Percentiles rank a stretch among this genome's conserved stretches.
Conservation (phyloP, 140 eudicot genomes). For the Cichorium intybus region DNA sequence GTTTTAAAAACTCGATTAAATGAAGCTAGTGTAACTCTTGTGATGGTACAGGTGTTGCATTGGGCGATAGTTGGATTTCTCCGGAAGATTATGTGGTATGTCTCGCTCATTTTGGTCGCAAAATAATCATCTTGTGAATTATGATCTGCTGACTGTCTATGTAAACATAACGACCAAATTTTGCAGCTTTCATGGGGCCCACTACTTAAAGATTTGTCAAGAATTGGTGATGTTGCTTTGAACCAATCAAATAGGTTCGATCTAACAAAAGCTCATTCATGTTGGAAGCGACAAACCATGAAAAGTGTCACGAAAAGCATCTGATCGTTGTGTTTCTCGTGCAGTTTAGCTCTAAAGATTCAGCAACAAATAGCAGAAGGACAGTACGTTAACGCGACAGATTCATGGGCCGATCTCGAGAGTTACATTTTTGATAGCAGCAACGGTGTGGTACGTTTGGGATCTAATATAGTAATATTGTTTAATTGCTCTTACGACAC, state of each 20-base stretch:
- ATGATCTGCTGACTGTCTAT: neutral
- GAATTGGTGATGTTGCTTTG: slow-evolving; percentile 59
- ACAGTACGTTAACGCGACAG: slow-evolving; percentile 41
- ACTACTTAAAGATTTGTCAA: slow-evolving; percentile 65
- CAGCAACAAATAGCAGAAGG: slow-evolving; percentile 44
- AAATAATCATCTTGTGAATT: neutral
- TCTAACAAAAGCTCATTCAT: neutral
- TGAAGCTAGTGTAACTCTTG: neutral
- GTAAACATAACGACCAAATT: neutral
- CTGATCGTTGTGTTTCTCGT: neutral
- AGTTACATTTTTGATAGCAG: slow-evolving; percentile 32
- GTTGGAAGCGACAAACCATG: neutral
- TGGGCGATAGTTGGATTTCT: slow-evolving; percentile 89
- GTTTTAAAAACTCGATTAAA: neutral
- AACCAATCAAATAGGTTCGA: slow-evolving; percentile 51
- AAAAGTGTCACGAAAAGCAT: neutral
- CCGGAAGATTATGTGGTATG: slow-evolving; percentile 84
- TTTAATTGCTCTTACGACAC: neutral
- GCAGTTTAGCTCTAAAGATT: slow-evolving; percentile 57
- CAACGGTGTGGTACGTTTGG: slow-evolving; percentile 47
- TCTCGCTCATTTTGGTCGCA: neutral
- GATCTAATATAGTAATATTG: neutral
- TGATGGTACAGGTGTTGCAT: slow-evolving; percentile 53
- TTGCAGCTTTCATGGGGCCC: slow-evolving; percentile 86
- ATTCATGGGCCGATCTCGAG: slow-evolving; percentile 48